Evolutionary conservation across 1,139 yeast genomes (phyloP), one percentile per base, ranked within the genome.

Genomic region (Protomyces inouyei): DNA sequence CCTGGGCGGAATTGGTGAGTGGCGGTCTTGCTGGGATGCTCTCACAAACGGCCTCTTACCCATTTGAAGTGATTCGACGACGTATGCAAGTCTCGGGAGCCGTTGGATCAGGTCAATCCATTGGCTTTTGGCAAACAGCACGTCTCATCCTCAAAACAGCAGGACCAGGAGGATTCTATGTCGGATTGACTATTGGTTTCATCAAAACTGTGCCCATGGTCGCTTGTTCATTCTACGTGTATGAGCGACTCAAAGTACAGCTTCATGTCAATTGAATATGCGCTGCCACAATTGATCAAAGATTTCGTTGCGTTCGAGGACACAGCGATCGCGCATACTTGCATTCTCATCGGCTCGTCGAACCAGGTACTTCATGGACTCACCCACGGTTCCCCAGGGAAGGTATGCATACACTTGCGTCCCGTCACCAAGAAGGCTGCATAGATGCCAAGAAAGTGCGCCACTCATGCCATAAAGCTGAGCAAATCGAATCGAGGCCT

Each of bases 381-480:
- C 98, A 70, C 84, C 78, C 66, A 96, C 95, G 48, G 98, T 98
- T 9, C 98, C 98, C 97, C 98, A 93, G 18, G 98, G 96, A 69
- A 93, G 97, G 74, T 92, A 93, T 76, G 92, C 92, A 77, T 92
- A 86, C 66, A 93, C 88, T 70, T 83, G 85, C 66, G 84, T 89
- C 55, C 85, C 82, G 5, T 48, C 60, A 32, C 45, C 38, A 51
- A 60, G 48, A 61, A 84, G 80, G 61, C 79, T 77, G 68, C 89
- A 83, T 72, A 93, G 81, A 70, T 87, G 89, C 73, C 83, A 82
- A 51, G 97, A 90, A 68, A 89, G 83, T 71, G 87, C 86, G 75
- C 93, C 98, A 64, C 96, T 95, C 98, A 93, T 93, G 54, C 98
- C 98, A 73, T 92, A 79, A 70, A 93, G 82, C 78, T 92, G 98